Percentiles rank a stretch among this genome's conserved stretches.
phyloP scores from a whole-genome alignment of 345 rosid species.

The Gossypium australe region DNA sequence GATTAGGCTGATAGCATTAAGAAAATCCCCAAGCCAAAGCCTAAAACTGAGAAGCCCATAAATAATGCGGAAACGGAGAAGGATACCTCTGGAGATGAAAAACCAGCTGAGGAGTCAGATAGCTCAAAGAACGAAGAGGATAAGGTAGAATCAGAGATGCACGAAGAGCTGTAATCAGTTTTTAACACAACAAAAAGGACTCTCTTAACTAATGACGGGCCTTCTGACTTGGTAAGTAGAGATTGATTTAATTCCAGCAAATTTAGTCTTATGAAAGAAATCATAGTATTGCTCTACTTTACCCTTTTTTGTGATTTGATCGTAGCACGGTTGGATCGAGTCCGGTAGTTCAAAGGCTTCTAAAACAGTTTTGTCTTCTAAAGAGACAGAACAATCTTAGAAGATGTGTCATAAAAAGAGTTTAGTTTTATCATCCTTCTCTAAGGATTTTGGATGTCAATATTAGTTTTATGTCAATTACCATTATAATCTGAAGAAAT shows the following conservation, averaged over 20 bases:
- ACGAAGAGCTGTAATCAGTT: slow-evolving; percentile 58
- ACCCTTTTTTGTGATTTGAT: neutral
- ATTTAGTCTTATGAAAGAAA: neutral
- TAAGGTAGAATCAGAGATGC: slow-evolving; percentile 31
- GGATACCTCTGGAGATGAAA: slow-evolving; percentile 14
- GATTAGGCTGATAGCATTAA: slow-evolving; percentile 54
- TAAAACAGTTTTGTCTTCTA: neutral
- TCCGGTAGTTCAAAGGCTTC: neutral
- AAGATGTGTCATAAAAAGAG: neutral
- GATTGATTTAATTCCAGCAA: neutral
- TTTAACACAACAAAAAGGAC: neutral
- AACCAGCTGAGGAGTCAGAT: slow-evolving; percentile 27
- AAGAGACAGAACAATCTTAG: neutral
- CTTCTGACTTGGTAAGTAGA: slow-evolving; percentile 5
- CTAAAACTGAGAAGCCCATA: slow-evolving; percentile 67
- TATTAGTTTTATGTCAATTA: too few species aligned
- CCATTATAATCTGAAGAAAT: too few species aligned
- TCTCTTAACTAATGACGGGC: neutral
- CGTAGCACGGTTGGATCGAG: neutral
- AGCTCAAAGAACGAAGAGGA: slow-evolving; percentile 18
- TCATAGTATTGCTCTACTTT: neutral
- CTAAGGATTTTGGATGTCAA: too few species aligned
- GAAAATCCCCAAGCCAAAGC: slow-evolving; percentile 88
- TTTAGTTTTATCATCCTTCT: neutral
- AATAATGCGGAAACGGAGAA: slow-evolving; percentile 35